These are phyloP conservation scores for Podospora pseudoanserina DNA, from an alignment of 495 filamentous ascomycete species.

Conservation along the genomic window DNA sequence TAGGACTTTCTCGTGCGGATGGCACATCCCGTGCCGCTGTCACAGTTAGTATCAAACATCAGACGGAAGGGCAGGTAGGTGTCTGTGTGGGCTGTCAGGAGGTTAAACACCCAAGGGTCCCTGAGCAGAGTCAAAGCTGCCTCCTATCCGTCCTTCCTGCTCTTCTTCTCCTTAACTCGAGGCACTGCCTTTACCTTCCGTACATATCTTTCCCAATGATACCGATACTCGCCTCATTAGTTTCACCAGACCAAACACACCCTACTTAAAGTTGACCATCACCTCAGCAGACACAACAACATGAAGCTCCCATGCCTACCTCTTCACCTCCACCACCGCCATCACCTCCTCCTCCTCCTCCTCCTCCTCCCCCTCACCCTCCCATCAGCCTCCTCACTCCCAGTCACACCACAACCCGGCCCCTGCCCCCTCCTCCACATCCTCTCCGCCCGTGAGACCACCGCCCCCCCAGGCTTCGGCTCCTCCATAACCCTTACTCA, in stretches of 20 bases:
- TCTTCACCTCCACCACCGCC: too few relatives aligned
- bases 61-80: too few relatives aligned
- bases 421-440: conserved; percentile 51
- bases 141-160: background rate
- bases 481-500: conserved; percentile 51
- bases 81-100: too few relatives aligned
- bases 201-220: background rate
- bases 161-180: background rate
- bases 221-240: background rate
- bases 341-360: background rate
- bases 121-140: too few relatives aligned
- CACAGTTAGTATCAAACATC: too few relatives aligned
- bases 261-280: background rate
- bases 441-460: conserved; percentile 61
- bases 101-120: too few relatives aligned
- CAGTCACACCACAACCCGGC: background rate
- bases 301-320: background rate
- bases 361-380: background rate
- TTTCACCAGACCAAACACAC: background rate
- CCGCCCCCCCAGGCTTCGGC: conserved; percentile 52
- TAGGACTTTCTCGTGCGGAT: too few relatives aligned
- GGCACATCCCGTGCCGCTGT: too few relatives aligned
- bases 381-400: background rate
- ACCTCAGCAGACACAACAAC: background rate
- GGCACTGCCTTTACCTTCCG: background rate